phyloP scores from a whole-genome alignment of 441 rosid species.

The Populus tomentosa region DNA sequence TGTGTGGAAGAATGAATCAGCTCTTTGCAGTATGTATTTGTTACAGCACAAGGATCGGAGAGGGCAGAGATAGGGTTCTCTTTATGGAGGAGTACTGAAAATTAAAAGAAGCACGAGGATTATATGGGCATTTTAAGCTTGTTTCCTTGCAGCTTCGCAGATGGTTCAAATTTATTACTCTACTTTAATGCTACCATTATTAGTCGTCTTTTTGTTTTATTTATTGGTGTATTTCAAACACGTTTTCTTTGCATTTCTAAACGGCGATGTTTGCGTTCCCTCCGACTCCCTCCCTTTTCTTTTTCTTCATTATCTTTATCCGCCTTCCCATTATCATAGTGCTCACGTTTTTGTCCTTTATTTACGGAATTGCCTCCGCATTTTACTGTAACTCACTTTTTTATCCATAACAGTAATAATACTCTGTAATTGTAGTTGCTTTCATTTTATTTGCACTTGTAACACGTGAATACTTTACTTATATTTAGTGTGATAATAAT shows the following conservation, averaged over 20 bases:
- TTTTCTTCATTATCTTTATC: background rate
- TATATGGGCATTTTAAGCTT: conserved; percentile 24
- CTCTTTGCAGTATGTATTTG: background rate
- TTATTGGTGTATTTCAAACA: conserved; percentile 21
- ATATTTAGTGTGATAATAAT: too few species aligned
- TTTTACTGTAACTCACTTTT: too few species aligned
- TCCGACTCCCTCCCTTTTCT: too few species aligned
- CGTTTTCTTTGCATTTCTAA: conserved; percentile 28
- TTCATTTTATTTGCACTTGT: background rate
- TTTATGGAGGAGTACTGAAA: background rate
- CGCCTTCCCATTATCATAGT: background rate
- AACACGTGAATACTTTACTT: background rate
- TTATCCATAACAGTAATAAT: too few species aligned
- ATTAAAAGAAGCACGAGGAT: conserved; percentile 43
- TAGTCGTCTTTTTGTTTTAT: background rate
- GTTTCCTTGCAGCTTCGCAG: conserved; percentile 22
- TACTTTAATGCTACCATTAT: background rate
- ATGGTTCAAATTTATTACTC: background rate
- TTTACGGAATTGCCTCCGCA: background rate
- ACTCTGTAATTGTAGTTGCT: too few species aligned
- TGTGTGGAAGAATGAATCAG: background rate
- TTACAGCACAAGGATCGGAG: background rate
- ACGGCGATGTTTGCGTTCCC: conserved; percentile 14
- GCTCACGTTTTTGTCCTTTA: background rate
- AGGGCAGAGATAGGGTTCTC: background rate